These are phyloP conservation scores for Sclerotinia minor DNA, from an alignment of 2,329 filamentous ascomycete genomes.

Conservation along the genomic window DNA sequence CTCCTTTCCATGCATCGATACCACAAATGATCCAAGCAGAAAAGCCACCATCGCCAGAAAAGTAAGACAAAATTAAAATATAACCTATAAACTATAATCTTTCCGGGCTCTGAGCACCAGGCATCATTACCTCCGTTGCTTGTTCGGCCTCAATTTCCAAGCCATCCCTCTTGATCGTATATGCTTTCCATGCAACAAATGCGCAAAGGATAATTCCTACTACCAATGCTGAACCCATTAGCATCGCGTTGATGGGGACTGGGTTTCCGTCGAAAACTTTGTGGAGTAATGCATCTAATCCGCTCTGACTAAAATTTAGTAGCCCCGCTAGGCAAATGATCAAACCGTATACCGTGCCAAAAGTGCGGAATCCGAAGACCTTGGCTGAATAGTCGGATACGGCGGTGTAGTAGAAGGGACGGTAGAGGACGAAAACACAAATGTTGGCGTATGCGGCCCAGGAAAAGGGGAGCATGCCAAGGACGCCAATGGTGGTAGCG, in stretches of 20 bases:
- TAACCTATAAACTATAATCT: conserved; percentile 30
- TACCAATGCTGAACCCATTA: conserved; percentile 61
- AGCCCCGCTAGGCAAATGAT: conserved; percentile 85
- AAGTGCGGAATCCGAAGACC: conserved; percentile 88
- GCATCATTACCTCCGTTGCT: conserved; percentile 43
- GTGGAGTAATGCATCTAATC: conserved; percentile 76
- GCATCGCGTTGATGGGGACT: conserved; percentile 70
- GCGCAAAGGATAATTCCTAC: conserved; percentile 66
- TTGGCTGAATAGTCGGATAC: conserved; percentile 89
- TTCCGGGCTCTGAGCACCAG: conserved; percentile 35
- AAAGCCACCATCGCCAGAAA: not conserved
- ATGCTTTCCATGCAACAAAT: conserved; percentile 55
- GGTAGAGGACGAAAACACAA: conserved; percentile 77
- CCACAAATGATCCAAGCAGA: not conserved
- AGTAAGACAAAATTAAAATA: not conserved
- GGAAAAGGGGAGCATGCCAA: conserved; percentile 70
- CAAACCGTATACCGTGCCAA: conserved; percentile 90
- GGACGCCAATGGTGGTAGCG: conserved; percentile 72
- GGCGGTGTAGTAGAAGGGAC: conserved; percentile 87
- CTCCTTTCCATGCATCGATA: not conserved
- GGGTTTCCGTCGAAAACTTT: conserved; percentile 70
- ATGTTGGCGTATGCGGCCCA: conserved; percentile 78
- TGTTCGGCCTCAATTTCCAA: conserved; percentile 48
- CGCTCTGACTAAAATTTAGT: conserved; percentile 81
- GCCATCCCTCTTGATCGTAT: conserved; percentile 45